Base-by-base conservation (phyloP, 768 basidiomycete species). In the Termitomyces sp. region DNA sequence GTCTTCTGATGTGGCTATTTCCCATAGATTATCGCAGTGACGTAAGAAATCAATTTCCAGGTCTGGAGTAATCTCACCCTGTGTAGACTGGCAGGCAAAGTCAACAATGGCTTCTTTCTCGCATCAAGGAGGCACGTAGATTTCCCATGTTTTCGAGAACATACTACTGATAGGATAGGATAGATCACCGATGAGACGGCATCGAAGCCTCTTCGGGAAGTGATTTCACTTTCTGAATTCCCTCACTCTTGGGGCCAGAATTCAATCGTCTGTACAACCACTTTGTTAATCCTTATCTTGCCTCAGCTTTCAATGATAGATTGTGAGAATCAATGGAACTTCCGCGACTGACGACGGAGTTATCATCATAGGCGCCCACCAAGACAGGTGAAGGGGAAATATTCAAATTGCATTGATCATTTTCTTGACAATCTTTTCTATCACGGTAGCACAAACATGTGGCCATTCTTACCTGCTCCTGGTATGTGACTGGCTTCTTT, bases 241-340 rank as follows among this genome's bases (percentile, higher is more conserved):
- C 55, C 73, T 48, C 92, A 95, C 68, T 72, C 83, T 2, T 95
- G 93, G 94, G 87, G 86, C 10, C 95, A 97, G 77, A 87, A 89
- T 70, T 81, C 82, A 51, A 84, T 92, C 59, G 86, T 89, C 66
- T 58, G 84, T 46, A 51, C 12, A 40, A 27, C 1, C n/a, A 8
- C 4, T 68, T 27, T 41, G 53, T 6, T 42, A 43, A 21, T 59
- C 19, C 62, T 34, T 16, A 45, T 43, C 59, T 54, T 46, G 43
- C 40, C 59, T 63, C 27, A 62, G 45, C 46, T 49, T 37, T 50
- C 53, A 49, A 57, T n/a, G 62, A 52, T 63, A 92, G 90, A 85
- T 95, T 63, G 78, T 84, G 47, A 81, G 82, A 66, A 89, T 95
- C 66, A 83, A 86, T 65, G 92, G 92, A 51, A 82, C 87, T 27